Evolutionary conservation across 805 yeast species (phyloP).

Genomic region (Metschnikowia anglica): DNA sequence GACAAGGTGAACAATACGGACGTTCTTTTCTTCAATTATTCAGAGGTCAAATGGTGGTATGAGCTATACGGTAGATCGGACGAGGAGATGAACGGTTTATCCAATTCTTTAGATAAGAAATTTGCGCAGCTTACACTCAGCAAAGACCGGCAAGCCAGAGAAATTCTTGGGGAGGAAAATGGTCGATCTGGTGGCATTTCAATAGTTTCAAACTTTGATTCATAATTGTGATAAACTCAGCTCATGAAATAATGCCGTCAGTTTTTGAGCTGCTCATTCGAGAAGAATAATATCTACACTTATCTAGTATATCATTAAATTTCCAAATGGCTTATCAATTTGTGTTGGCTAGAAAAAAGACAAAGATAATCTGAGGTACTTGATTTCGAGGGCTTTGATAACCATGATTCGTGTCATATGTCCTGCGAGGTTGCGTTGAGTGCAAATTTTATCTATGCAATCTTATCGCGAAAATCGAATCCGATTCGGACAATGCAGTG

Average conservation of each 20-base stretch:
- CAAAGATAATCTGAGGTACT: too few species aligned
- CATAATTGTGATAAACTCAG: neutral
- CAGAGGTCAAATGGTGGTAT: conserved; percentile 82
- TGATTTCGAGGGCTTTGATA: too few species aligned
- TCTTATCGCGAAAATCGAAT: conserved; percentile 6
- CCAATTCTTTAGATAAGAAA: conserved; percentile 36
- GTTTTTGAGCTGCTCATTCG: neutral
- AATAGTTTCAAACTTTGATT: neutral
- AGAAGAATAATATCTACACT: too few species aligned
- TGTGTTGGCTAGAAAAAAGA: too few species aligned
- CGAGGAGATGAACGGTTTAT: conserved; percentile 47
- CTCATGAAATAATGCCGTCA: neutral
- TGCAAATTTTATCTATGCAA: conserved; percentile 2
- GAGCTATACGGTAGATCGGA: conserved; percentile 77
- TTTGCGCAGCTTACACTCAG: conserved; percentile 33
- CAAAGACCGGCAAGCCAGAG: conserved; percentile 1
- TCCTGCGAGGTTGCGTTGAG: neutral
- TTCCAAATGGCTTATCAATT: too few species aligned
- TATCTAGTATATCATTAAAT: too few species aligned
- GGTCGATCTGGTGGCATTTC: neutral
- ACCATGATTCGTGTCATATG: neutral
- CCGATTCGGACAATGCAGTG: conserved; percentile 5
- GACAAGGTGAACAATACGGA: conserved; percentile 23
- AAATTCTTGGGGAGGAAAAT: neutral
- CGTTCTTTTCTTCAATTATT: conserved; percentile 59